Evolutionary conservation across 345 rosid species (phyloP).

Genomic region (Hypericum androsaemum): DNA sequence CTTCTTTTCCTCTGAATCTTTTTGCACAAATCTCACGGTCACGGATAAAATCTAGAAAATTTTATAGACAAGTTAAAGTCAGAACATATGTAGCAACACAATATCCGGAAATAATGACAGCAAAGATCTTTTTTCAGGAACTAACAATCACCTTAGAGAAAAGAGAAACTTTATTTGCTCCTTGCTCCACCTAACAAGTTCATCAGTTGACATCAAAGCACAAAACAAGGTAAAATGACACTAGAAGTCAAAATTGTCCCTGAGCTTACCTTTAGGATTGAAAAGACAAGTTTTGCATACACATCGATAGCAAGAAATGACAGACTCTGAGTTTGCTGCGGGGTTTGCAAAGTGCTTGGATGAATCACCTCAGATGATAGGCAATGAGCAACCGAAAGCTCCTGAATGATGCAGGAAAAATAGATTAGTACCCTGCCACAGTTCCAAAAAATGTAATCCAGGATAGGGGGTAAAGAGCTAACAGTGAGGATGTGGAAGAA

Average conservation of each 20-base stretch:
- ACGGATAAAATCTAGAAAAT: constrained; percentile 55
- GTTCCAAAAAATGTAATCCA: neutral
- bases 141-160: constrained; percentile 49
- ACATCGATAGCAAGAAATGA: constrained; percentile 81
- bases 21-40: constrained; percentile 66
- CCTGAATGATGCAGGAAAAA: constrained; percentile 31
- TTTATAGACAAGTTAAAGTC: constrained; percentile 7
- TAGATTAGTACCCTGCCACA: neutral
- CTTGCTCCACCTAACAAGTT: constrained; percentile 63
- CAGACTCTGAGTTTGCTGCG: constrained; percentile 61
- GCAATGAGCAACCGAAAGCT: constrained; percentile 79
- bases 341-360: constrained; percentile 46
- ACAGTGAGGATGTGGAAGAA: constrained; percentile 76
- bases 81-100: neutral
- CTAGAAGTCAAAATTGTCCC: neutral
- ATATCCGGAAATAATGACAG: neutral
- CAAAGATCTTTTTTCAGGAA: neutral
- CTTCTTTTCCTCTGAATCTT: constrained; percentile 82
- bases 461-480: constrained; percentile 2
- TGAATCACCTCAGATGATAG: constrained; percentile 56
- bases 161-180: constrained; percentile 52
- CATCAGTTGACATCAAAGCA: constrained; percentile 7
- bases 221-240: constrained; percentile 1
- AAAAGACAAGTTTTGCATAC: constrained; percentile 70
- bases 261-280: constrained; percentile 38